Conservation (phyloP, 1,139 yeast genomes). For the Zhuliangozyma parablackwelliae region DNA sequence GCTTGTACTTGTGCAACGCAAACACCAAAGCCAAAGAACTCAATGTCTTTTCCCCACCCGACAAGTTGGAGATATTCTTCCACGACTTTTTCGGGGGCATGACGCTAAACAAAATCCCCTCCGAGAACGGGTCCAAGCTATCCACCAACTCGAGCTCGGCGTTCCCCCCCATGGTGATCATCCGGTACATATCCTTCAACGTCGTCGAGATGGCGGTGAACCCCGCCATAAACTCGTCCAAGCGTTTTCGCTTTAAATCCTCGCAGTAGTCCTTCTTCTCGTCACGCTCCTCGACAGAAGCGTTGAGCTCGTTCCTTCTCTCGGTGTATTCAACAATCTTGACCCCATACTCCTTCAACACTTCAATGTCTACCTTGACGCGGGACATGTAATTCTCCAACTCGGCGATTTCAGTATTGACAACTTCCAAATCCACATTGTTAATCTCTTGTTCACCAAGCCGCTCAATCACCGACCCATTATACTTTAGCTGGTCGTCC, state of each 20-base stretch:
- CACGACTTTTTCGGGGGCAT: slow-evolving; percentile 99
- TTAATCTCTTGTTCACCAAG: slow-evolving; percentile 52
- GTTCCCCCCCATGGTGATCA: slow-evolving; percentile 99
- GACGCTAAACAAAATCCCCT: slow-evolving; percentile 92
- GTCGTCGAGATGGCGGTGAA: slow-evolving; percentile 83
- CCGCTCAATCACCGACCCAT: slow-evolving; percentile 34
- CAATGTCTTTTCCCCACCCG: slow-evolving; percentile 97
- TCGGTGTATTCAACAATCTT: slow-evolving; percentile 61
- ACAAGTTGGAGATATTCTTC: slow-evolving; percentile 89
- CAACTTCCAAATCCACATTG: slow-evolving; percentile 43
- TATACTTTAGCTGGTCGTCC: slow-evolving; percentile 30
- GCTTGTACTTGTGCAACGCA: slow-evolving; percentile 93
- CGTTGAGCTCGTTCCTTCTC: slow-evolving; percentile 63
- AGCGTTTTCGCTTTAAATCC: slow-evolving; percentile 65
- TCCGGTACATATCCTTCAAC: slow-evolving; percentile 93
- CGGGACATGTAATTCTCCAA: slow-evolving; percentile 56
- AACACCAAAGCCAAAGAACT: slow-evolving; percentile 94
- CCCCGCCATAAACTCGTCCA: slow-evolving; percentile 91
- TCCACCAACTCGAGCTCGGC: slow-evolving; percentile 96
- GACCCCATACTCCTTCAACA: slow-evolving; percentile 70
- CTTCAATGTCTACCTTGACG: slow-evolving; percentile 66
- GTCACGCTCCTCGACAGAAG: slow-evolving; percentile 66
- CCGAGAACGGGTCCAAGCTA: slow-evolving; percentile 95
- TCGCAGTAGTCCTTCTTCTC: slow-evolving; percentile 60
- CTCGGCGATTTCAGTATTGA: slow-evolving; percentile 50